These are phyloP conservation scores for Geotrichum macrosporum DNA, from an alignment of 1,139 yeast genomes.

Conservation along the genomic window DNA sequence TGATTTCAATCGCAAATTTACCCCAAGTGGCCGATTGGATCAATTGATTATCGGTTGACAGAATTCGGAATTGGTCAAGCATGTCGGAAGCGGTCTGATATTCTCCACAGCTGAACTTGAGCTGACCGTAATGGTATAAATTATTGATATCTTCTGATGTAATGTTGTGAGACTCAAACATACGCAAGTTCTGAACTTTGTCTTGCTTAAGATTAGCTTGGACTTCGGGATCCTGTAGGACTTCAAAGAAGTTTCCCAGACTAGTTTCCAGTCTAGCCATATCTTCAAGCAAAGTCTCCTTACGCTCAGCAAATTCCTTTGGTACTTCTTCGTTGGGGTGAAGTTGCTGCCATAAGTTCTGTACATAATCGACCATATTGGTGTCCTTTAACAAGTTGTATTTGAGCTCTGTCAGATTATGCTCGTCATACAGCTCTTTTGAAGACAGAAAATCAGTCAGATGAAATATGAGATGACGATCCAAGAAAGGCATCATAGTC, in stretches of 20 bases:
- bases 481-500: conserved; percentile 52
- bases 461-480: conserved; percentile 54
- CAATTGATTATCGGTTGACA: conserved; percentile 48
- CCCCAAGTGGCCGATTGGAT: conserved; percentile 60
- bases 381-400: conserved; percentile 53
- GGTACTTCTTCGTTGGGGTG: conserved; percentile 41
- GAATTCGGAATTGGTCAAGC: conserved; percentile 51
- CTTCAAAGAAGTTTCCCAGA: conserved; percentile 46
- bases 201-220: conserved; percentile 48
- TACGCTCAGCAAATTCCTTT: conserved; percentile 40
- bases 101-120: conserved; percentile 58
- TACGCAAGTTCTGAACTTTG: conserved; percentile 48
- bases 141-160: conserved; percentile 49
- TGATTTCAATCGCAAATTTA: conserved; percentile 54
- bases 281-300: conserved; percentile 41
- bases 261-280: conserved; percentile 42
- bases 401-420: conserved; percentile 45
- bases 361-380: conserved; percentile 49
- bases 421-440: conserved; percentile 45
- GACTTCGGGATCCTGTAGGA: conserved; percentile 48
- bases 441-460: conserved; percentile 47
- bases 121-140: conserved; percentile 53
- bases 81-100: conserved; percentile 55
- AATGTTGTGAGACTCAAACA: conserved; percentile 43
- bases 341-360: conserved; percentile 43